phyloP scores from a whole-genome alignment of 2,329 filamentous ascomycete genomes.

The Cercospora sp. region DNA sequence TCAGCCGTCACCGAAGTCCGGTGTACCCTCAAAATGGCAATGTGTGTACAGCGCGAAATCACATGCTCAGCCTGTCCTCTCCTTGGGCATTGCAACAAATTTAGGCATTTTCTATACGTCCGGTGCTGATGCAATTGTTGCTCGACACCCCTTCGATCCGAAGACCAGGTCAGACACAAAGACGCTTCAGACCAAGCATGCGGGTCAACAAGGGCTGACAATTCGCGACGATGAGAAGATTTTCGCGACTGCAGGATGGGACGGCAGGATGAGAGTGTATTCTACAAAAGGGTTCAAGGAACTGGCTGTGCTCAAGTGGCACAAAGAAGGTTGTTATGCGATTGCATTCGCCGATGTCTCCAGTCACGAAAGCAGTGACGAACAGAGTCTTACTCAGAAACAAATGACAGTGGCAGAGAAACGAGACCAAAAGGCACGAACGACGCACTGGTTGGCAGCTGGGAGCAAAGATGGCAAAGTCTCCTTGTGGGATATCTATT shows the following conservation, averaged over 20 bases:
- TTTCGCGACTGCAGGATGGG: constrained; percentile 92
- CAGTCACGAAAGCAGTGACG: neutral
- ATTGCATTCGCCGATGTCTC: constrained; percentile 64
- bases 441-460: constrained; percentile 83
- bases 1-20: constrained; percentile 32
- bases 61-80: constrained; percentile 80
- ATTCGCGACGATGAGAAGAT: constrained; percentile 79
- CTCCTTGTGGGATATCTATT: constrained; percentile 91
- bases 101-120: constrained; percentile 71
- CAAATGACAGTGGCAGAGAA: constrained; percentile 38
- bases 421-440: constrained; percentile 57
- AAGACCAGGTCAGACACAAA: constrained; percentile 13
- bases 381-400: constrained; percentile 8
- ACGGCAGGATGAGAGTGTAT: constrained; percentile 78
- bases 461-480: constrained; percentile 95
- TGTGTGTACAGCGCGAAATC: constrained; percentile 64
- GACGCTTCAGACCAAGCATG: constrained; percentile 73
- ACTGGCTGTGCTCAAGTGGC: constrained; percentile 91
- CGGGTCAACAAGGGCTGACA: constrained; percentile 79
- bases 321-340: constrained; percentile 82
- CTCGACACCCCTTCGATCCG: constrained; percentile 65
- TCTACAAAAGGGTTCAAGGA: constrained; percentile 66
- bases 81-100: constrained; percentile 47
- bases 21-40: constrained; percentile 52
- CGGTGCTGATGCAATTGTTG: constrained; percentile 75